Evolutionary conservation across 1,284 basidiomycete species (phyloP), one percentile per base, ranked within the genome.

Genomic region (Pterulicium gracile): DNA sequence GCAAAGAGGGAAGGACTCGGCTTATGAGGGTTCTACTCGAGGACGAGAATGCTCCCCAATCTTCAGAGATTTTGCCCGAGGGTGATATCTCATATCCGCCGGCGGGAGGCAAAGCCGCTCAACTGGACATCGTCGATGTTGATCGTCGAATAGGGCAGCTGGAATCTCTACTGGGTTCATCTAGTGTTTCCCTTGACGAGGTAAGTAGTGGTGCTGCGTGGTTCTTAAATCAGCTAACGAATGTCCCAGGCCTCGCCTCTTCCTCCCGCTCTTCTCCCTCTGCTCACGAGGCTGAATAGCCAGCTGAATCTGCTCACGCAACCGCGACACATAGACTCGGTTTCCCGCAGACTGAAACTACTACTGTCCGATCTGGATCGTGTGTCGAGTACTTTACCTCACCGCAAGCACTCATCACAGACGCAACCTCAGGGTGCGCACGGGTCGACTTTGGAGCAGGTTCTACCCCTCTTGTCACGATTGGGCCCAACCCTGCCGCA

Each of bases 271-370:
- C 69, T 98, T 13, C 67, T 96, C 1, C 81, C 88, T 0, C 79
- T 91, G 39, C 70, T 98, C 36, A 76, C 76, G 14, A 81, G 89
- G 22, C 76, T 97, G 32, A 91, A 90, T 58, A 80, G 82, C 21
- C 88, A 93, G 62, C 70, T 98, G 22, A 80, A 82, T 1, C 72
- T 98, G 13, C 78, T 98, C 44, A 90, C 93, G 0, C 93, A 98
- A 67, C 95, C 96, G 0, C 81, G 93, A 3, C 94, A 98, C 60
- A 83, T 98, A 32, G 95, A 98, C 62, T 87, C 91, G n/a, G 88
- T 98, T 52, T 92, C 92, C 1, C 79, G 94, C 14, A 82, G 95
- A 4, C 79, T 98, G 53, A 98, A 98, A 58, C 70, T 97, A 5
- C 78, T 98, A 14, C 75, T 95, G 4, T 86, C 91, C 0, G 95